phyloP scores from a whole-genome alignment of 768 basidiomycete species.

The Saitozyma podzolica region DNA sequence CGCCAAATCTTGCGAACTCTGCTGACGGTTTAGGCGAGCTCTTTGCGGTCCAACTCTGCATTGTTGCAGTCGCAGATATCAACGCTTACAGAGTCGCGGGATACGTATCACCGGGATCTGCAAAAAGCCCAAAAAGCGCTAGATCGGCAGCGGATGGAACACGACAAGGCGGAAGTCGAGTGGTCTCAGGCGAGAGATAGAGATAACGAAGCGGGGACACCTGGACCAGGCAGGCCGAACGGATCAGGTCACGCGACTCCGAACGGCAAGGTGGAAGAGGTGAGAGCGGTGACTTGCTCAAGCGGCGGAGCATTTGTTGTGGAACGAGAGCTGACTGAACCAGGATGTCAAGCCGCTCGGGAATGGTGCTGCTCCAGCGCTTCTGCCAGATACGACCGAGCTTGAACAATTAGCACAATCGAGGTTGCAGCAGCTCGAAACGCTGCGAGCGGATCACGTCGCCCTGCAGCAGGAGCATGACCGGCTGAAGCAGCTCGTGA shows the following conservation, averaged over 20 bases:
- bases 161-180: conserved; percentile 34
- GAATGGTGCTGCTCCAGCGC: conserved; percentile 15
- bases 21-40: conserved; percentile 14
- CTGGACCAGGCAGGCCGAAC: conserved; percentile 16
- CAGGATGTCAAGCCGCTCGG: conserved; percentile 28
- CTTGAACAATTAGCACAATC: conserved; percentile 39
- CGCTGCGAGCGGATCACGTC: conserved; percentile 37
- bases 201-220: conserved; percentile 26
- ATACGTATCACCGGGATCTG: conserved; percentile 30
- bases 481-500: conserved; percentile 15
- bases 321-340: background rate
- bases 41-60: conserved; percentile 16
- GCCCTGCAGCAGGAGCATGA: conserved; percentile 36
- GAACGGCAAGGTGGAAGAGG: conserved; percentile 36
- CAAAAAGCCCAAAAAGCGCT: conserved; percentile 31
- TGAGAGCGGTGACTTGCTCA: background rate
- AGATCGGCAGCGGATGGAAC: conserved; percentile 45
- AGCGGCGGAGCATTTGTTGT: background rate
- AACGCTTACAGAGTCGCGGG: conserved; percentile 17
- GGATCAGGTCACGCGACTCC: conserved; percentile 44
- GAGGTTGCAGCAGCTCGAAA: conserved; percentile 33
- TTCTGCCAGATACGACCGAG: conserved; percentile 37
- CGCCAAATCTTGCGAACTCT: too few relatives aligned
- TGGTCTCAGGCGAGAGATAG: conserved; percentile 23
- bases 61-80: conserved; percentile 27